Evolutionary conservation across 768 basidiomycete genomes (phyloP).

Genomic region (Hirschioporus abietinus): DNA sequence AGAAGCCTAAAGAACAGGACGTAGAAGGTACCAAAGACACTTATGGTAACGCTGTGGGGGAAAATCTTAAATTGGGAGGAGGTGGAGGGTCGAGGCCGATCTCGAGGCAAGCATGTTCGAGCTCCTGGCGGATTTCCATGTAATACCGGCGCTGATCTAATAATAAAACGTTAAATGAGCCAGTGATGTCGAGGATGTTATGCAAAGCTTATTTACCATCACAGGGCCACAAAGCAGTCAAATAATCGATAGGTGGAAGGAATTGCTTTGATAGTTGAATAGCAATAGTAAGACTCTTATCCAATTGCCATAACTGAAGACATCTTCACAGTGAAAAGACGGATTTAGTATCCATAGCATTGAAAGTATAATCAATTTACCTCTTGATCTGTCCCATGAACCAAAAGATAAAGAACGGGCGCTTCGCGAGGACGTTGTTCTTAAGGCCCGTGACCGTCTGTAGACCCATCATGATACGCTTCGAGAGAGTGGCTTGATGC

Average conservation of each 20-base stretch:
- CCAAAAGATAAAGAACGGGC: conserved; percentile 71
- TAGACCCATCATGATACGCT: conserved; percentile 54
- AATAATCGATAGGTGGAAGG: conserved; percentile 55
- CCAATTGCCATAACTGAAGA: conserved; percentile 55
- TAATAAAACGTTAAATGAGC: conserved; percentile 7
- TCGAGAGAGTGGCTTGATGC: conserved; percentile 56
- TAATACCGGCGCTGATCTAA: conserved; percentile 51
- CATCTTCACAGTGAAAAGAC: conserved; percentile 31
- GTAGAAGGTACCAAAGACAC: neutral
- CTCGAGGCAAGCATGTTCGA: conserved; percentile 40
- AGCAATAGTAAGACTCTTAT: conserved; percentile 51
- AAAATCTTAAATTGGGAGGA: conserved; percentile 27
- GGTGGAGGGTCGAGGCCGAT: conserved; percentile 44
- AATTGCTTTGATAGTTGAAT: conserved; percentile 58
- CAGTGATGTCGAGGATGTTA: conserved; percentile 6
- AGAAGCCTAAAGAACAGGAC: neutral
- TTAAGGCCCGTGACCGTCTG: conserved; percentile 51
- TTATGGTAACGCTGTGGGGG: neutral
- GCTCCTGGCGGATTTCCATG: conserved; percentile 38
- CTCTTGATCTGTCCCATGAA: conserved; percentile 63
- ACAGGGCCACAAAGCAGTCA: conserved; percentile 62
- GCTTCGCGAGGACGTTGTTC: conserved; percentile 41
- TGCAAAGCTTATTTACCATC: conserved; percentile 34
- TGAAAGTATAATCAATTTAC: conserved; percentile 7
- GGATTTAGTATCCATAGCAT: conserved; percentile 9